phyloP scores from a whole-genome alignment of 805 yeast species.

The Blastobotrys attinorum region DNA sequence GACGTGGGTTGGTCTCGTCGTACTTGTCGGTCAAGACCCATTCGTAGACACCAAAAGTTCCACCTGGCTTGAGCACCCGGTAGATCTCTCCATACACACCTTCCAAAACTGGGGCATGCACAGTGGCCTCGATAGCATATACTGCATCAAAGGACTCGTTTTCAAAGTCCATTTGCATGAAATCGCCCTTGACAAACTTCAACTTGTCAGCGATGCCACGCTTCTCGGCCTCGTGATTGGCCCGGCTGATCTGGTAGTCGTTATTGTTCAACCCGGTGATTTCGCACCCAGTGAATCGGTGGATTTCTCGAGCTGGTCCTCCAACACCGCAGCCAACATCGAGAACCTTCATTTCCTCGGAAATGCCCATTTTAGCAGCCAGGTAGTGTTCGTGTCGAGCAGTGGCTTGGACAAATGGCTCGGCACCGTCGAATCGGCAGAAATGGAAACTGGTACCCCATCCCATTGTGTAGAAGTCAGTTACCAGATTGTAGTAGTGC shows the following conservation, averaged over 20 bases:
- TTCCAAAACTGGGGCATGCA: slow-evolving; percentile 92
- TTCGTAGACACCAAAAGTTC: slow-evolving; percentile 95
- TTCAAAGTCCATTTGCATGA: slow-evolving; percentile 97
- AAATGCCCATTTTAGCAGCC: slow-evolving; percentile 77
- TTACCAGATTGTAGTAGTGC: slow-evolving; percentile 92
- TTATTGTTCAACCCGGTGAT: slow-evolving; percentile 92
- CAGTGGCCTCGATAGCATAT: slow-evolving; percentile 97
- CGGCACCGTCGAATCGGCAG: slow-evolving; percentile 88
- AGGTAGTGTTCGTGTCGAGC: slow-evolving; percentile 93
- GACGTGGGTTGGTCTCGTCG: slow-evolving; percentile 80
- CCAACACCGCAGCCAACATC: slow-evolving; percentile 99
- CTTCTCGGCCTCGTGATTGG: slow-evolving; percentile 66
- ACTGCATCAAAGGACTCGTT: slow-evolving; percentile 90
- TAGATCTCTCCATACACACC: slow-evolving; percentile 93
- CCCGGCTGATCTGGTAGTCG: slow-evolving; percentile 91
- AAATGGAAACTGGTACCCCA: slow-evolving; percentile 99
- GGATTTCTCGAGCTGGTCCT: slow-evolving; percentile 96
- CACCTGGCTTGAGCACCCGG: slow-evolving; percentile 96
- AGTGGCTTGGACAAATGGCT: slow-evolving; percentile 85
- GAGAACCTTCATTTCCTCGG: slow-evolving; percentile 74
- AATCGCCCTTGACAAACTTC: slow-evolving; percentile 90
- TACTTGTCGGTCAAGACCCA: slow-evolving; percentile 98
- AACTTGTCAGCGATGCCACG: slow-evolving; percentile 64
- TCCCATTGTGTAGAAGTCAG: slow-evolving; percentile 98
- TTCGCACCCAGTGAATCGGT: slow-evolving; percentile 79